Evolutionary conservation across 495 filamentous ascomycete species (phyloP).

Genomic region (Lindgomyces ingoldianus): DNA sequence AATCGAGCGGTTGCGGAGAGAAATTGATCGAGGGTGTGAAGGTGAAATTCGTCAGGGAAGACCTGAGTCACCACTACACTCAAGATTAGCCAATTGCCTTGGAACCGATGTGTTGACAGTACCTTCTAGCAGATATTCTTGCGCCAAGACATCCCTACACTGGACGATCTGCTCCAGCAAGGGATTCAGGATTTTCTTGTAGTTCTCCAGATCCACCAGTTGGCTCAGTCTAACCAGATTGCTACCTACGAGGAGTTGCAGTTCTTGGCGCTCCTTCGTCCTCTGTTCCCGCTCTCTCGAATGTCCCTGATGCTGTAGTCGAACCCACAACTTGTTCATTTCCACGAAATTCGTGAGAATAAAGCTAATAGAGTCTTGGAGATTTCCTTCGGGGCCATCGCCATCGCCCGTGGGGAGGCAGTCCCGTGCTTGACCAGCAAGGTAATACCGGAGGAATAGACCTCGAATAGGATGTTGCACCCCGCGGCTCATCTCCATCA

Average conservation of each 20-base stretch:
- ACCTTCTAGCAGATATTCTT: slow-evolving; percentile 95
- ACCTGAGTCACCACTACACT: slow-evolving; percentile 89
- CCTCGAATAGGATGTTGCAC: slow-evolving; percentile 96
- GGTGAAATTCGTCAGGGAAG: slow-evolving; percentile 96
- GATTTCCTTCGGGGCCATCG: slow-evolving; percentile 93
- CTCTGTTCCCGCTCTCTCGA: slow-evolving; percentile 90
- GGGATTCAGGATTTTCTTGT: slow-evolving; percentile 88
- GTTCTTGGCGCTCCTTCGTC: slow-evolving; percentile 90
- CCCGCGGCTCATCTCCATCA: slow-evolving; percentile 99
- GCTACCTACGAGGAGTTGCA: slow-evolving; percentile 92
- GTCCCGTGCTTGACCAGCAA: slow-evolving; percentile 90
- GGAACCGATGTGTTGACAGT: slow-evolving; percentile 13
- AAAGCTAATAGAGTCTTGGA: slow-evolving; percentile 97
- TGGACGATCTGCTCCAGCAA: slow-evolving; percentile 96
- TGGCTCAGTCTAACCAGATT: slow-evolving; percentile 95
- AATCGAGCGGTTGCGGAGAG: slow-evolving; percentile 86
- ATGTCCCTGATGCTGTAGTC: slow-evolving; percentile 94
- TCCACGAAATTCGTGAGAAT: slow-evolving; percentile 98
- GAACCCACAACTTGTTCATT: slow-evolving; percentile 99
- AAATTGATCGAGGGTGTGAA: slow-evolving; percentile 93
- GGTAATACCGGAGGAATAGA: slow-evolving; percentile 91
- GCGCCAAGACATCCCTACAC: slow-evolving; percentile 92
- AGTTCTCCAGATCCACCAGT: slow-evolving; percentile 88
- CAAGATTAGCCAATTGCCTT: not conserved
- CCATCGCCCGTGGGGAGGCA: slow-evolving; percentile 76